Base-by-base conservation (phyloP, 1,139 yeast species). In the Diutina neorugosa region DNA sequence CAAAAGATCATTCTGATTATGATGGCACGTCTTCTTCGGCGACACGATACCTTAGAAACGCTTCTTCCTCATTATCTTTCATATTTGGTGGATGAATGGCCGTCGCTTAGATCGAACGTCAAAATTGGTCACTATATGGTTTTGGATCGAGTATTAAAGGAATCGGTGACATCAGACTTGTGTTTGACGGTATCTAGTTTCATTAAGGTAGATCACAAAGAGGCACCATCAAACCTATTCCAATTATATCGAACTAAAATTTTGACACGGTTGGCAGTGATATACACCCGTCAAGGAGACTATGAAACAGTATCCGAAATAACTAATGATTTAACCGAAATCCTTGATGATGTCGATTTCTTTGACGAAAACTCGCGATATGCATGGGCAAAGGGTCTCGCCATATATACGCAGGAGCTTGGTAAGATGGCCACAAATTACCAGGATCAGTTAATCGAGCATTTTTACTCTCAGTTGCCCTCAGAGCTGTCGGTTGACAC, bases 311-410 rank as follows among this genome's bases (percentile, higher is more conserved):
- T 18, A 18, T n/a, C 43, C 19, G 20, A 40, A 40, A 18, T 40
- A 6, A 40, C 43, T 5, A n/a, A 40, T 40, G 20, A n/a, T 16
- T 18, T 40, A n/a, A 18, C 18, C 2, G 41, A 27, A 14, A 46
- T 46, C 8, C 19, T 27, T 9, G 3, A 16, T 27, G 6, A n/a
- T 7, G 21, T 27, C 3, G 50, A 27, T 3, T 12, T n/a, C 5
- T 46, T 46, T 7, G 50, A 46, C 18, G 50, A 25, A n/a, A 46
- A 46, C 40, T 16, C 27, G 8, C 50, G 50, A 4, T 46, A 46
- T 27, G 40, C 50, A 8, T 25, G 40, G 40, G 50, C 50, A 6
- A 25, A 27, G 23, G 37, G 21, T 7, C 19, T 46, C 12, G 50
- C 50, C 4, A 8, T 7, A 16, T 27, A n/a, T 8, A 46, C 50